Base-by-base conservation (phyloP, 495 filamentous ascomycete genomes). In the Xylaria scruposa region DNA sequence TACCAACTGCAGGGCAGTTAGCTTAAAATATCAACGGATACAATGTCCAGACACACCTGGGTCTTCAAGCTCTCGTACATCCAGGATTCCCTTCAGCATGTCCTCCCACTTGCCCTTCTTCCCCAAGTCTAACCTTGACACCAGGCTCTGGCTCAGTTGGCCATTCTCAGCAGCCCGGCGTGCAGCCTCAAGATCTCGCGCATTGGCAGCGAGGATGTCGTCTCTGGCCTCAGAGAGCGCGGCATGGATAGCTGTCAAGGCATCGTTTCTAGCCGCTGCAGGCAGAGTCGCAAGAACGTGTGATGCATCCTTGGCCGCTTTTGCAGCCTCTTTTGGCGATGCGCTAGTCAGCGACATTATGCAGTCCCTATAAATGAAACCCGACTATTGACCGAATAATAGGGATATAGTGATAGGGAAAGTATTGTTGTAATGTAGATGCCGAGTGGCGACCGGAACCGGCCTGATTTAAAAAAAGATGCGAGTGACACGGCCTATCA, bases 21-120 rank as follows among this genome's bases (percentile, higher is more conserved):
- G 31, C 47, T 44, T 17, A 24, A 7, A 2, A 9, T 21, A 3
- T 13, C 53, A 33, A 47, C 31, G 12, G n/a, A 19, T 31, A n/a
- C n/a, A 49, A 19, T n/a, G 54, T 6, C 24, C 10, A 71, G 61
- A 84, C 89, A 78, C 83, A 97, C 94, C 88, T 73, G 97, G 96
- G 83, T 99, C 96, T 69, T 92, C 90, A 17, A 99, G 86, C 64
- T 89, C 89, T 73, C 92, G 87, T 51, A 99, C 97, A 81, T 95
- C 93, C 64, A 97, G 79, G 72, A 99, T 97, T 36, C 96, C 97
- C 81, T 97, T 90, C 60, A 99, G 87, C 96, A 98, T 99, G 75
- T 98, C 96, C 75, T 97, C 93, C 87, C 90, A 99, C 84, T 99
- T 98, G 49, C 95, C 94, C 66, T 88, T 88, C 78, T 91, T 91